Evolutionary conservation across 192 early-diverging fungal genomes (phyloP), one percentile per base, ranked within the genome.

Genomic region (Coemansia erecta): DNA sequence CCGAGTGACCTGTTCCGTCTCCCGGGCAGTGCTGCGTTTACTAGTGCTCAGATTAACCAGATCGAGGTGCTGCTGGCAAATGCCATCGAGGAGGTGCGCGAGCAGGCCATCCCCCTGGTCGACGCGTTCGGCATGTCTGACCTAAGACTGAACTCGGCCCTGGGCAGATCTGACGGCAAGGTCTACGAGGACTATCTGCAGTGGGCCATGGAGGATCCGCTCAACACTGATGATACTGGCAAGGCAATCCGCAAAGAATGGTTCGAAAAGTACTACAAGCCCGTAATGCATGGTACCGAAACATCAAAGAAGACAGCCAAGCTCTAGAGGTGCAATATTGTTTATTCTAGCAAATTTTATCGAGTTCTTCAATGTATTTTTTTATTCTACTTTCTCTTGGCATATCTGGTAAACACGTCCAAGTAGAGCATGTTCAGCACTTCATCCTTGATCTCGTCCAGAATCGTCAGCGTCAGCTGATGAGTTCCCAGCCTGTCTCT

Each of bases 81-180:
- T 12, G 45, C 85, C 8, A 81, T 91, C 47, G 80, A 82, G 49
- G 82, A 85, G 23, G 72, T 95, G 12, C 81, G 91, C 12, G 85
- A 83, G 49, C 84, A 95, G 64, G 89, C 89, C 13, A 84, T 95
- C 17, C 76, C 87, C 0, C 80, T 95, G 12, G 90, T 91, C 17
- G 93, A 95, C 42, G 84, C 90, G 0, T 93, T 89, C 77, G 84
- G 82, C 15, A 68, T 90, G 24, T 82, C 89, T 0, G 93, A 95
- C 43, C 87, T 88, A 54, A 70, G 81, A 37, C 78, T 95, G 15
- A 84, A 92, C 77, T 89, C 87, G 42, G 86, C 90, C 10, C 68
- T 95, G 37, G 93, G 88, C 17, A 75, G 87, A 21, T 84, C 77
- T 45, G 90, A 92, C 58, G 91, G 90, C 48, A 82, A 85, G 56